Evolutionary conservation across 148 eudicot genomes (phyloP), one percentile per base, ranked within the genome.

Genomic region (Talinum fruticosum): DNA sequence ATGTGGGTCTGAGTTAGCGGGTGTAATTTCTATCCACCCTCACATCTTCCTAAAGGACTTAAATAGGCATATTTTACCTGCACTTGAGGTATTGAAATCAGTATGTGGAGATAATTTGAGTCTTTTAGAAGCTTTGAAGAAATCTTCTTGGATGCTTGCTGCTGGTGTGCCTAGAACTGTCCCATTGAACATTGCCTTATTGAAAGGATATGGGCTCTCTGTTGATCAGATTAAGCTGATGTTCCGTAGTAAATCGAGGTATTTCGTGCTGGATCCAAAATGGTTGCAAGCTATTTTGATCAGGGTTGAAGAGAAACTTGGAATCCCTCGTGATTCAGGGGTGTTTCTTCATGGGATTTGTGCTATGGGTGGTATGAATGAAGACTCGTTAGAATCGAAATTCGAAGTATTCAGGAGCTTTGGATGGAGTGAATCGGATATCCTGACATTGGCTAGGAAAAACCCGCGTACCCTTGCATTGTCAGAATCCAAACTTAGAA

Each of bases 391-490:
- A 16, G 87, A 75, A 8, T 26, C 35, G 28, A 84, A 79, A 53
- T 14, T 62, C 26, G 49, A 24, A 15, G 10, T 81, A 8, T 75
- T 78, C 23, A 84, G 45, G 82, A 81, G 82, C 26, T 84, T 68
- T 75, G 84, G 84, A 13, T 83, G 81, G 81, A 75, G 72, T 34
- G 84, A 85, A 19, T 61, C 66, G 36, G 80, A 83, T 41, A 61
- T 83, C 13, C 30, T 66, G 68, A 54, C 45, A 26, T 13, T 82
- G 53, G 38, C 59, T 5, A 64, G 67, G 75, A 62, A 5, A 34
- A 64, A 47, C 53, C 87, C 88, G 21, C 21, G 23, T 30, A 66
- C 61, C 33, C 29, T 85, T 57, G 13, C 62, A 29, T 6, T 71
- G 12, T 77, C 88, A 2, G 85, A 79, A 24, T 35, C 49, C 64